Conservation (phyloP, 1,284 basidiomycete species). For the Moesziomyces antarcticus region DNA sequence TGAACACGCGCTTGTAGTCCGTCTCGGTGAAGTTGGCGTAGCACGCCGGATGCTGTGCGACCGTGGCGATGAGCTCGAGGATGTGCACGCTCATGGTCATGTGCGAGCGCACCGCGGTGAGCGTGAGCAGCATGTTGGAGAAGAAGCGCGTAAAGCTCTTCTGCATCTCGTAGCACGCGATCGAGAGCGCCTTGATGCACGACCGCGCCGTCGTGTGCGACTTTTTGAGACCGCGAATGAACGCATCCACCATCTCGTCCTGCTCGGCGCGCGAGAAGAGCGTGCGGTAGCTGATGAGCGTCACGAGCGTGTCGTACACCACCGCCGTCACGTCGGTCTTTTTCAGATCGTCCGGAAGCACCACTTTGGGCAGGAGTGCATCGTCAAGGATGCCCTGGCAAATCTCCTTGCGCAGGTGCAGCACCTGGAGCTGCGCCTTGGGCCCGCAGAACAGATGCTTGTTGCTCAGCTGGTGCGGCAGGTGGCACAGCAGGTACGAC, state of each 20-base stretch:
- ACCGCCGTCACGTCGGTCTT: constrained; percentile 84
- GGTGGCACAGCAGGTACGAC: constrained; percentile 88
- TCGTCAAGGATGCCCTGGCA: constrained; percentile 76
- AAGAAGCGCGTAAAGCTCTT: constrained; percentile 84
- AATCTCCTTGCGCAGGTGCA: constrained; percentile 76
- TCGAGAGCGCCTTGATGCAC: constrained; percentile 88
- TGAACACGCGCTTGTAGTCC: constrained; percentile 94
- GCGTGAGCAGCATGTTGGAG: constrained; percentile 80
- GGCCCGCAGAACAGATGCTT: constrained; percentile 97
- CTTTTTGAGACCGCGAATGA: constrained; percentile 79
- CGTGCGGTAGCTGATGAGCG: constrained; percentile 86
- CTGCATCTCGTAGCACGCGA: constrained; percentile 89
- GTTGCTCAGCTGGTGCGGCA: constrained; percentile 91
- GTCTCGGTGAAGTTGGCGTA: constrained; percentile 92
- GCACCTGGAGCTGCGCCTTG: constrained; percentile 76
- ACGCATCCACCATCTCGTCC: constrained; percentile 81
- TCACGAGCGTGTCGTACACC: constrained; percentile 86
- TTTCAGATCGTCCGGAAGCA: constrained; percentile 71
- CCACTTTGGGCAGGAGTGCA: constrained; percentile 74
- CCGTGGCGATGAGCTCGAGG: constrained; percentile 87
- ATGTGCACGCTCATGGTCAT: constrained; percentile 94
- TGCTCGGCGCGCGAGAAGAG: constrained; percentile 78
- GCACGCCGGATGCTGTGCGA: constrained; percentile 81
- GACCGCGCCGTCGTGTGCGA: constrained; percentile 87
- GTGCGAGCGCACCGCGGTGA: constrained; percentile 94